Base-by-base conservation (phyloP, 257 asterid species). In the Capsicum baccatum region DNA sequence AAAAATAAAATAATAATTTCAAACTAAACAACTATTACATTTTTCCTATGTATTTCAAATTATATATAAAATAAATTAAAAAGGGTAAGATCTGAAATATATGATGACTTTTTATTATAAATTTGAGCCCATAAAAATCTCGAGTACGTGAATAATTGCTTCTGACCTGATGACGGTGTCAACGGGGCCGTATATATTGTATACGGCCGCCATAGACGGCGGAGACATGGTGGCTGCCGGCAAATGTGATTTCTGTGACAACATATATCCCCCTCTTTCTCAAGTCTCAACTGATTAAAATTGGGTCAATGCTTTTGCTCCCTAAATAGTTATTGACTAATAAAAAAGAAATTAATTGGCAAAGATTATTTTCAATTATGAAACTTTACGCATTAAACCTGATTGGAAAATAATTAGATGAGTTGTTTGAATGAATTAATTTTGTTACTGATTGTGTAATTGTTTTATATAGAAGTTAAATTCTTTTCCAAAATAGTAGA, bases 131-230 rank as follows among this genome's bases (percentile, higher is more conserved):
- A 2, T 26, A 0, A 67, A 35, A 37, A 3, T 35, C 37, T 66
- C 13, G 14, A 67, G 6, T 6, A 67, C 26, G 0, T 68, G 37
- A 3, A 37, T 68, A 62, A 8, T 55, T 33, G 64, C 8, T 13
- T 13, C 42, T 52, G 47, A 86, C 88, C 86, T 86, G 13, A 88
- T 84, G 80, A 94, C 96, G 87, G 91, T 68, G 74, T 93, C 97
- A 4, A 98, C 97, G 79, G 97, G 88, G 55, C 99, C 99, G 67
- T 91, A 95, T 85, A 89, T 91, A 8, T 92, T 91, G 91, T 93
- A 97, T 47, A 97, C 94, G 15, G 95, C 90, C 12, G 98, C 98
- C 83, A 85, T 92, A 81, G 99, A 96, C 12, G 98, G 95, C 79
- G 98, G 99, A 83, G 98, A 94, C 87, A 83, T 33, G 79, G 94